Base-by-base conservation (phyloP, 805 yeast species). In the Metschnikowia koreensis region DNA sequence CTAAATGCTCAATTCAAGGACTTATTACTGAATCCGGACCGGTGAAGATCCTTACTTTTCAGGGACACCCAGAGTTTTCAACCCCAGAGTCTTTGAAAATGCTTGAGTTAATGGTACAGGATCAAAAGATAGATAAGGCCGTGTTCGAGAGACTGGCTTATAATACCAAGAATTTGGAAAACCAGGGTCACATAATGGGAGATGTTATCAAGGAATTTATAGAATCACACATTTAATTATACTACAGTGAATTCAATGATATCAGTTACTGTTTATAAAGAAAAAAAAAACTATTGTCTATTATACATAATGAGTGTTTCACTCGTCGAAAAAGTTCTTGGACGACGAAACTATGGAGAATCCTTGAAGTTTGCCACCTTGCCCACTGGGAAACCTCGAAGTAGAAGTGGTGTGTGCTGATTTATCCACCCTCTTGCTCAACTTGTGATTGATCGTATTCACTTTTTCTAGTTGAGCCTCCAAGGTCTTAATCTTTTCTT, bases 21-120 rank as follows among this genome's bases (percentile, higher is more conserved):
- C 69, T 88, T 29, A 79, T 71, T 13, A 66, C 76, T 2, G 65
- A 60, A 13, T 49, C 79, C 50, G 78, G 80, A 39, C 74, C 76
- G 0, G 63, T 73, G 22, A 73, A 76, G 41, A 48, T 87, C 7
- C 67, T 91, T 22, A 81, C 94, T 0, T 80, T 90, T 58, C 97
- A 91, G 67, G 97, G 97, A 0, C 97, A 91, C 62, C 97, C 97
- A 0, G 97, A 91, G 65, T 91, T 88, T 61, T 62, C 70, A 27
- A 69, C 71, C 0, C 74, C 66, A 3, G 63, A 61, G 29, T 60
- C 70, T 1, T 46, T 65, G 27, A 66, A 58, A 22, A 53, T 71
- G 54, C 64, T 67, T 47, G 54, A 63, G 44, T 16, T 50, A 22
- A 58, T 60, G 43, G 51, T 46, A 46, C 52, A 60, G 13, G 46